phyloP scores from a whole-genome alignment of 257 asterid genomes.

The Leonotis leonurus region DNA sequence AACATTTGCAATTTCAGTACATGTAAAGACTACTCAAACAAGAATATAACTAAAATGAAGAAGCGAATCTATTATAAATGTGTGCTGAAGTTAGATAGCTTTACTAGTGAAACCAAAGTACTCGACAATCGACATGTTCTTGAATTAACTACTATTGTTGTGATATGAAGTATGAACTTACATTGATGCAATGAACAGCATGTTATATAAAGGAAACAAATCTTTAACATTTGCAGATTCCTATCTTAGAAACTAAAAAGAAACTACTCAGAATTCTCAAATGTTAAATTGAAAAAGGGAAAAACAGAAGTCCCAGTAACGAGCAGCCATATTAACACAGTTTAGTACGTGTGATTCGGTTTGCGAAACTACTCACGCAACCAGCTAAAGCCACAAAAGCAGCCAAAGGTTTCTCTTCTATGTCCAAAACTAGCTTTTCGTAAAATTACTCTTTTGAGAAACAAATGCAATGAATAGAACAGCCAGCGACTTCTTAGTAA shows the following conservation, averaged over 20 bases:
- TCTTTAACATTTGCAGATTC: no score
- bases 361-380: neutral
- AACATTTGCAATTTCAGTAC: conserved; percentile 16
- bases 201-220: neutral
- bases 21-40: no score
- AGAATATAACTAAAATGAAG: neutral
- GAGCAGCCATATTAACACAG: neutral
- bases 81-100: neutral
- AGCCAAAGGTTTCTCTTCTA: no score
- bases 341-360: neutral
- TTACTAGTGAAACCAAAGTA: neutral
- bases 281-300: no score
- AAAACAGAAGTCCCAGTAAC: neutral
- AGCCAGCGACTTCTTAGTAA: neutral
- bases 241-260: neutral
- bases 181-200: neutral
- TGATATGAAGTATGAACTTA: no score
- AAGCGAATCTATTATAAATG: neutral
- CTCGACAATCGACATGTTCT: neutral
- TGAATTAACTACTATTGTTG: no score
- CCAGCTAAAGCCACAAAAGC: no score
- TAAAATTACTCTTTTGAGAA: neutral
- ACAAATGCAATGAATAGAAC: neutral
- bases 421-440: neutral
- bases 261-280: neutral